These are phyloP conservation scores for Talaromyces verruculosus DNA, from an alignment of 2,329 filamentous ascomycete genomes.

Conservation along the genomic window DNA sequence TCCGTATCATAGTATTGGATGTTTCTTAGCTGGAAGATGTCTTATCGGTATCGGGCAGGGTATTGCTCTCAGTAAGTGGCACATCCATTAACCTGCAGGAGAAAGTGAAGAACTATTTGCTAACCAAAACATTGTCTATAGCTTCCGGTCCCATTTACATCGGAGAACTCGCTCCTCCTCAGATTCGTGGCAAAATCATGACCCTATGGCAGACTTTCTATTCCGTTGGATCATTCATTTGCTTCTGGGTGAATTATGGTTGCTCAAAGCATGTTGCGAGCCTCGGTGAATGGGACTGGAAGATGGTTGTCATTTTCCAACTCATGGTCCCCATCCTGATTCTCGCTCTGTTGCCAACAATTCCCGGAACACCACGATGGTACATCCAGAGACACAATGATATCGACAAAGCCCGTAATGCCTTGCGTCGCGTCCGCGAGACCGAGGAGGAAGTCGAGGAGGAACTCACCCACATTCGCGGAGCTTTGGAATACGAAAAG, in stretches of 20 bases:
- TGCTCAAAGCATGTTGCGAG: constrained; percentile 55
- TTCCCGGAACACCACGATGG: constrained; percentile 69
- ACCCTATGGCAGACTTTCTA: constrained; percentile 70
- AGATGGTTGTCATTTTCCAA: constrained; percentile 71
- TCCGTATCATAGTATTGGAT: constrained; percentile 60
- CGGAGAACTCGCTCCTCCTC: constrained; percentile 63
- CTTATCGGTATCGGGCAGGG: constrained; percentile 70
- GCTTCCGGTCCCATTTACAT: constrained; percentile 70
- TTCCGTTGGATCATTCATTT: constrained; percentile 64
- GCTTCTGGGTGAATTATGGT: constrained; percentile 66
- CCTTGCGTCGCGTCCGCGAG: constrained; percentile 62
- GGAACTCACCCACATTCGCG: constrained; percentile 64
- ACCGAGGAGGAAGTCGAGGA: constrained; percentile 66
- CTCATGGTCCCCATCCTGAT: constrained; percentile 66
- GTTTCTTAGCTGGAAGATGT: constrained; percentile 68
- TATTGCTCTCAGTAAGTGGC: constrained; percentile 58
- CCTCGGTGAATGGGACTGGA: constrained; percentile 72
- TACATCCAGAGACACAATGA: constrained; percentile 60
- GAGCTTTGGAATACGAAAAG: constrained; percentile 70
- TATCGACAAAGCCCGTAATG: constrained; percentile 59
- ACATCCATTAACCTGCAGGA: background rate
- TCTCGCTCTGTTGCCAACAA: constrained; percentile 61
- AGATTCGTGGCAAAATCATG: constrained; percentile 68
- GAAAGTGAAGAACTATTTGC: background rate
- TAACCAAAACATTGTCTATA: constrained; percentile 27